Conservation (phyloP, 2,329 filamentous ascomycete species). For the Penicillium concentricum region DNA sequence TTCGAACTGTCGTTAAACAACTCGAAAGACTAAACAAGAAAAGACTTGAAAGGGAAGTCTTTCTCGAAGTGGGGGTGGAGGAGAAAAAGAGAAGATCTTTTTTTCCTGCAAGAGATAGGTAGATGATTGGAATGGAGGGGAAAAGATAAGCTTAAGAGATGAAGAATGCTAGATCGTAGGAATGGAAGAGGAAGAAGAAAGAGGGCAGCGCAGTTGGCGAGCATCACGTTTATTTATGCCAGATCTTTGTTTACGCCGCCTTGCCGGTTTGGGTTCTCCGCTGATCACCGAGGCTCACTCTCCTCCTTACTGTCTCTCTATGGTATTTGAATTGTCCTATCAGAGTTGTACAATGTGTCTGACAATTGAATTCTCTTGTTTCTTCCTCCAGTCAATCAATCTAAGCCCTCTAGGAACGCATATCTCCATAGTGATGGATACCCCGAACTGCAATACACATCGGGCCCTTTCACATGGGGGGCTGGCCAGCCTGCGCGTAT, state of each 20-base stretch:
- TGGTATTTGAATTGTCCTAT: neutral
- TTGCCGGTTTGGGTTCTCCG: slow-evolving; percentile 19
- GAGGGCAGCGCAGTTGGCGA: slow-evolving; percentile 9
- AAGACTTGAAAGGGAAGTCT: slow-evolving; percentile 44
- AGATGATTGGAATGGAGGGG: slow-evolving; percentile 23
- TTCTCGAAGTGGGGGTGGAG: slow-evolving; percentile 28
- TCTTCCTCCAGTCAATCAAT: neutral
- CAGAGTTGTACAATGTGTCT: neutral
- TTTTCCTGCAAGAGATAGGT: slow-evolving; percentile 1
- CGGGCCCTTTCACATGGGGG: slow-evolving; percentile 15
- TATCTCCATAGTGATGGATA: slow-evolving; percentile 1
- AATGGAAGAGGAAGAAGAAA: slow-evolving; percentile 20
- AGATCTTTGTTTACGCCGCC: slow-evolving; percentile 25
- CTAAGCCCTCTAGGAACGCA: neutral
- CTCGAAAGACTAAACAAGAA: slow-evolving; percentile 51
- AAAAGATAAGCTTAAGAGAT: slow-evolving; percentile 19
- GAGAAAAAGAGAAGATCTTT: slow-evolving; percentile 15
- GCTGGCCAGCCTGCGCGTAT: slow-evolving; percentile 15
- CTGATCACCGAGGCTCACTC: slow-evolving; percentile 16
- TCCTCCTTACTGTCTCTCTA: neutral
- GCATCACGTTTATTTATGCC: slow-evolving; percentile 28
- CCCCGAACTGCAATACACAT: neutral
- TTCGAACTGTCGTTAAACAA: slow-evolving; percentile 48
- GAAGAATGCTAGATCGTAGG: slow-evolving; percentile 21
- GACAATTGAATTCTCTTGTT: neutral